Evolutionary conservation across 352 stramenopile species (phyloP).

Genomic region (Phytophthora megakarya): DNA sequence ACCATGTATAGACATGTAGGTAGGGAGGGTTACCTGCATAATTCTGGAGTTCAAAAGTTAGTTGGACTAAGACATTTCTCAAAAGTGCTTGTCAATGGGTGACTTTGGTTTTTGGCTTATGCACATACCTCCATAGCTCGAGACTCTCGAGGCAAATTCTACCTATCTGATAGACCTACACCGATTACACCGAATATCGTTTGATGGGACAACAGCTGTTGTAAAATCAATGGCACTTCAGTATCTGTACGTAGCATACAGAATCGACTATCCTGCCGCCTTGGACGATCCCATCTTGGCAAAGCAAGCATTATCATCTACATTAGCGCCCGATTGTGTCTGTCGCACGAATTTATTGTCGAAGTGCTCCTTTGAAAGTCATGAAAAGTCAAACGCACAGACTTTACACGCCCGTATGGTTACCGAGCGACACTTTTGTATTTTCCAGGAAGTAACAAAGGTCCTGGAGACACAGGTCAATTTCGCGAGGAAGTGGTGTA

Average conservation of each 20-base stretch:
- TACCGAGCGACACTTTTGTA: constrained; percentile 12
- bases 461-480: not conserved
- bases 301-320: constrained; percentile 19
- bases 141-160: too few species aligned
- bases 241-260: not conserved
- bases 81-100: too few species aligned
- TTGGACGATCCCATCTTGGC: constrained; percentile 9
- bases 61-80: too few species aligned
- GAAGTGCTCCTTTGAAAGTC: not conserved
- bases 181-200: not conserved
- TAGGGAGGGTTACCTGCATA: too few species aligned
- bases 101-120: too few species aligned
- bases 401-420: constrained; percentile 11
- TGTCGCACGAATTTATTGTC: constrained; percentile 4
- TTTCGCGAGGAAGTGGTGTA: not conserved
- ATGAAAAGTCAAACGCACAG: not conserved
- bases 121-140: too few species aligned
- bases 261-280: not conserved
- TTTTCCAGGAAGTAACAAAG: constrained; percentile 3
- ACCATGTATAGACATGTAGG: too few species aligned
- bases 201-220: constrained; percentile 20
- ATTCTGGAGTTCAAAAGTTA: too few species aligned
- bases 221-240: constrained; percentile 3
- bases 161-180: too few species aligned
- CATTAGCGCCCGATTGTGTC: constrained; percentile 17